Percentiles rank a stretch among this genome's conserved stretches.
phyloP scores from a whole-genome alignment of 768 basidiomycete species.

The Trametes elegans region DNA sequence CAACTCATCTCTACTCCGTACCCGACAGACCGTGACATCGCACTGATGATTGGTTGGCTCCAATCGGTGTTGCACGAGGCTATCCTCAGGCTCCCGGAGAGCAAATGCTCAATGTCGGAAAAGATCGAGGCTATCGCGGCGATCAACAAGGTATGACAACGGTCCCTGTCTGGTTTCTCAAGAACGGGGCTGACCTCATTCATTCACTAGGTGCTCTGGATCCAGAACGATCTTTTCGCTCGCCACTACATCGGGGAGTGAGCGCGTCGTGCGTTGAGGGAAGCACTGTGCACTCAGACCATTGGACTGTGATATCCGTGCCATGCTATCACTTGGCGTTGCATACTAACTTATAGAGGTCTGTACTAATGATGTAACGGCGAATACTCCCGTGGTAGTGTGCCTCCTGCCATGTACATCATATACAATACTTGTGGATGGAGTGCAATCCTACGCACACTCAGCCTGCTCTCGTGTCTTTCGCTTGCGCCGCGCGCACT shows the following conservation, averaged over 20 bases:
- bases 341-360: too few relatives aligned
- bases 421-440: too few relatives aligned
- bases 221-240: constrained; percentile 48
- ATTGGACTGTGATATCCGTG: too few relatives aligned
- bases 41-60: constrained; percentile 44
- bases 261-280: neutral
- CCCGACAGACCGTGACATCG: constrained; percentile 40
- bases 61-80: constrained; percentile 43
- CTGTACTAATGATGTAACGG: too few relatives aligned
- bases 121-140: constrained; percentile 43
- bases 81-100: constrained; percentile 40
- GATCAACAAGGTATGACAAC: constrained; percentile 41
- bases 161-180: neutral
- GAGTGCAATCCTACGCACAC: too few relatives aligned
- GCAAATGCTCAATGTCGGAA: constrained; percentile 30
- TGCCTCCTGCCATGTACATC: too few relatives aligned
- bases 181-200: neutral
- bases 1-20: constrained; percentile 21
- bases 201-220: constrained; percentile 41
- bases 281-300: too few relatives aligned
- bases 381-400: too few relatives aligned
- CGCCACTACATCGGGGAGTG: constrained; percentile 41
- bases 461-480: too few relatives aligned
- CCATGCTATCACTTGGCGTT: neutral
- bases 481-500: too few relatives aligned